Evolutionary conservation across 768 basidiomycete species (phyloP), one percentile per base, ranked within the genome.

Genomic region (Cyclocybe aegerita): DNA sequence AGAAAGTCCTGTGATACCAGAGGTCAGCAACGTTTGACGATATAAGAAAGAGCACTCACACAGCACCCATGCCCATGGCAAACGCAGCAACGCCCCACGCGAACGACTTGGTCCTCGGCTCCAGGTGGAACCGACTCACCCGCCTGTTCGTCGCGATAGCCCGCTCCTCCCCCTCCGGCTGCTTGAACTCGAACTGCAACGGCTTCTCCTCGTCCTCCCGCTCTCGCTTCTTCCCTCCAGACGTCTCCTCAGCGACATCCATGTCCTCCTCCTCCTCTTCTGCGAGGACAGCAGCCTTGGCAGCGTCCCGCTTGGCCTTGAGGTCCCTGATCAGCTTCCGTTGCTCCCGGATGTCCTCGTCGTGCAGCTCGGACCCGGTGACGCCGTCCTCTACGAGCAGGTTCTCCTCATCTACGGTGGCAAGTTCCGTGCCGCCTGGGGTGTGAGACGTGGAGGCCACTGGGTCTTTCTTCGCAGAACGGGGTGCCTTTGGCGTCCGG

Each of bases 41-140:
- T 17, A 39, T 32, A 34, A 43, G 7, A 15, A 52, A 40, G n/a
- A 50, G 31, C 3, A 83, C 87, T 71, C 60, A 93, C 90, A 88
- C 79, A 54, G 90, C 91, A 43, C 88, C 81, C 65, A 89, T 72
- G 29, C 91, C 91, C 43, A 92, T 73, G 34, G 88, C 90, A 68
- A 96, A 95, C 14, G 88, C 87, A 34, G 88, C 77, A 14, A 88
- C 74, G 34, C 92, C 92, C 91, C 91, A 94, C 2, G 86, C 89
- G 47, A 86, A 74, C 33, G 85, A 83, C 68, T 87, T 89, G 58
- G 81, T 79, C 61, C 82, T 79, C 9, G 91, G 84, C 56, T 85
- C 78, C 55, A 85, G 63, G 41, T 73, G 63, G 65, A 80, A 79
- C 52, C 80, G 65, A 30, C 76, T 68, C 44, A 85, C 74, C 40